A percentile compares a stretch with the other conserved stretches of the same genome.
phyloP scores from a whole-genome alignment of 306 rosid genomes.

The Cicer judaicum region DNA sequence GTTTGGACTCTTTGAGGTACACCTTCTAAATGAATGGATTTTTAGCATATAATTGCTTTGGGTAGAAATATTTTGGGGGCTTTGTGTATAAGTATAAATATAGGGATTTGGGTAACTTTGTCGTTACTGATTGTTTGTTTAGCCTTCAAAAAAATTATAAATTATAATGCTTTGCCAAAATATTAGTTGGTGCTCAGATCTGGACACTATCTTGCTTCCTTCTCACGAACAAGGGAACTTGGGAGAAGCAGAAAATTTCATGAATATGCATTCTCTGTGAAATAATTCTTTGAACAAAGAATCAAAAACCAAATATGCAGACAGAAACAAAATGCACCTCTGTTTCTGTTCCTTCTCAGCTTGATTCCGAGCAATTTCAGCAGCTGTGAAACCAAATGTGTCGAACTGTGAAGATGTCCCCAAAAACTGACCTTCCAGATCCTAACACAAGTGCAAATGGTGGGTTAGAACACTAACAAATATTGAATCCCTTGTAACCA shows the following conservation, averaged over 20 bases:
- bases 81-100: not conserved
- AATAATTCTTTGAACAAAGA: not conserved
- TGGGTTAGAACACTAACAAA: conserved; percentile 29
- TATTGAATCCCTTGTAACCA: conserved; percentile 20
- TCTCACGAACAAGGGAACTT: not conserved
- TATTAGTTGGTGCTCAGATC: not conserved
- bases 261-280: not conserved
- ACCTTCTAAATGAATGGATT: not conserved
- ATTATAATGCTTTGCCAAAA: not conserved
- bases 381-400: conserved; percentile 88
- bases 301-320: conserved; percentile 8
- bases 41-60: not conserved
- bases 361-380: conserved; percentile 85
- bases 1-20: conserved; percentile 1
- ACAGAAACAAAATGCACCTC: conserved; percentile 59
- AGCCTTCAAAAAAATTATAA: not conserved
- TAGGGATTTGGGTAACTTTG: not conserved
- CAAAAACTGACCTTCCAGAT: conserved; percentile 79
- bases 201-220: not conserved
- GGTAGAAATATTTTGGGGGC: not conserved
- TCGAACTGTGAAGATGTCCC: conserved; percentile 91
- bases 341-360: conserved; percentile 89
- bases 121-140: not conserved
- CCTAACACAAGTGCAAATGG: conserved; percentile 54
- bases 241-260: not conserved